Evolutionary conservation across 768 basidiomycete genomes (phyloP), one percentile per base, ranked within the genome.

Genomic region (Suillus subaureus): DNA sequence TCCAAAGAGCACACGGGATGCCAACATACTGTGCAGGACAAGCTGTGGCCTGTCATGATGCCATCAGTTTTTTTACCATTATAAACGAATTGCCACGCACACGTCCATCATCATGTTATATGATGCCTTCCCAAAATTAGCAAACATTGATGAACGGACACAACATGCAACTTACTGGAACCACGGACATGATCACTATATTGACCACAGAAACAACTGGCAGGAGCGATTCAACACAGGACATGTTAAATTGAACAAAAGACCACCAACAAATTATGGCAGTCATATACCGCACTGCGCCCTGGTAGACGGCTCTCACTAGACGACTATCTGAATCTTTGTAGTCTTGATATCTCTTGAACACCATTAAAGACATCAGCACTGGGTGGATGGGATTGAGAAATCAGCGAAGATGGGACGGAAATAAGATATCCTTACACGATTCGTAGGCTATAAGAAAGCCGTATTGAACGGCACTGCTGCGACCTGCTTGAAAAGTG

Each of bases 401-500:
- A 58, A 21, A 8, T 28, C 0, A n/a, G 16, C 18, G 18, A 7
- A 42, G 40, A 49, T 42, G 11, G 18, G 39, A 42, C 18, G 3
- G 18, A 16, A 42, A 55, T 18, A 9, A 21, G 16, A 28, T 31
- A 21, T 42, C 39, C 58, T 42, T 60, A 60, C 58, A 21, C 18
- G 42, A 26, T 31, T 60, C 40, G 11, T 21, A 60, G 11, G 18
- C 40, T 2, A 28, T 11, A 3, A 60, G 40, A 54, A 54, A 54
- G 18, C 28, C 52, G 6, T 54, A 54, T 33, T 54, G 52, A 33
- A 54, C 12, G 18, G 57, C 37, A 4, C 57, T 58, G 37, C 23
- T 58, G 6, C 57, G 57, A 40, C 37, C 39, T 23, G 57, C 57
- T 58, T 58, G 0, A 58, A 58, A 58, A 12, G n/a, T 58, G 57